Evolutionary conservation across 352 stramenopile species (phyloP).

Genomic region (Phytophthora vignae): DNA sequence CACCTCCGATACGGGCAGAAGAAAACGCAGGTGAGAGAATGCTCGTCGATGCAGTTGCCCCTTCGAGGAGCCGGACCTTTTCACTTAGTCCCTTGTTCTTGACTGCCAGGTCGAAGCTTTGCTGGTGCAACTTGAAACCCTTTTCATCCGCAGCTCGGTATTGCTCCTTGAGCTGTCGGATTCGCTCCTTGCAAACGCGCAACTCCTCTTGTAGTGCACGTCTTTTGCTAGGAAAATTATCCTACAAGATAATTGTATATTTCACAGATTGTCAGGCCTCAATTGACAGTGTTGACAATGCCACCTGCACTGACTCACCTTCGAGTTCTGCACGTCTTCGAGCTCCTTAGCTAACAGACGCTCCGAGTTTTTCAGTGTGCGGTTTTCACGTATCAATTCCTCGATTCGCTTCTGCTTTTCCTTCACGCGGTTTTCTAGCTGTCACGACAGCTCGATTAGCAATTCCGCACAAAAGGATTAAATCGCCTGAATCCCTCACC

Average conservation of each 20-base stretch:
- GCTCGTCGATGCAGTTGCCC: slow-evolving; percentile 13
- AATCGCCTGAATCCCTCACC: slow-evolving; percentile 24
- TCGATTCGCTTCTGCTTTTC: slow-evolving; percentile 75
- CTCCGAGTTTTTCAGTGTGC: slow-evolving; percentile 63
- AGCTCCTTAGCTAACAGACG: slow-evolving; percentile 59
- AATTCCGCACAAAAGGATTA: neutral
- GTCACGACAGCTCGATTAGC: slow-evolving; percentile 4
- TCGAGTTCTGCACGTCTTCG: slow-evolving; percentile 65
- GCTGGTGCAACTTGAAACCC: slow-evolving; percentile 53
- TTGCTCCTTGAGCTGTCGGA: slow-evolving; percentile 67
- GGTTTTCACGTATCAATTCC: slow-evolving; percentile 66
- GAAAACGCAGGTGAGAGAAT: slow-evolving; percentile 9
- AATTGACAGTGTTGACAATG: neutral
- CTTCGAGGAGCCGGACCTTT: slow-evolving; percentile 54
- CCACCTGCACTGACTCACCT: slow-evolving; percentile 26
- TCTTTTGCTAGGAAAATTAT: slow-evolving; percentile 60
- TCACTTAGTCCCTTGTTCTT: slow-evolving; percentile 71
- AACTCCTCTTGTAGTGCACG: slow-evolving; percentile 66
- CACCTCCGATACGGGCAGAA: slow-evolving; percentile 1
- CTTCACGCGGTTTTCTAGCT: slow-evolving; percentile 75
- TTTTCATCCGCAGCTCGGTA: slow-evolving; percentile 60
- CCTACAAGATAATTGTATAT: slow-evolving; percentile 26
- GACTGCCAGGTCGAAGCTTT: slow-evolving; percentile 56
- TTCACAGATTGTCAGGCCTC: neutral
- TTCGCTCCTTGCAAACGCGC: slow-evolving; percentile 64